phyloP scores from a whole-genome alignment of 345 rosid species.

The Durio zibethinus region DNA sequence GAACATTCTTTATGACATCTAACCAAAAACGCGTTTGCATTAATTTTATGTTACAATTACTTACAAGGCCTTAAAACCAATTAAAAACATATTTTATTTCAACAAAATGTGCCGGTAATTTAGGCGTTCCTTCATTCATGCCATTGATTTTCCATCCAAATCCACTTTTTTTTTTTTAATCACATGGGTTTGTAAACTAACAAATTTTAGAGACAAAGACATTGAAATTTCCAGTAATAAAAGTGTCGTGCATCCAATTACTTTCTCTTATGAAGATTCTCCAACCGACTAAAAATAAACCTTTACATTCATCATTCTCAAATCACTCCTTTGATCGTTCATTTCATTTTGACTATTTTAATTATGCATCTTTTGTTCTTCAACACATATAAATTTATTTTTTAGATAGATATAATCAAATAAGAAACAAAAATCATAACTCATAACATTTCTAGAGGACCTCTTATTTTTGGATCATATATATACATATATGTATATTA shows the following conservation, averaged over 20 bases:
- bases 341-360: not conserved
- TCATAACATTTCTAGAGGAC: too few relatives aligned
- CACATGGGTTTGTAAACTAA: not conserved
- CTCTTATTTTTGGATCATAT: too few relatives aligned
- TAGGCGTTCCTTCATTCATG: slow-evolving; percentile 4
- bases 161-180: not conserved
- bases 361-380: too few relatives aligned
- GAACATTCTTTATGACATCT: not conserved
- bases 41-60: not conserved
- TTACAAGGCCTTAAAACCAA: too few relatives aligned
- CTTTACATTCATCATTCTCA: not conserved
- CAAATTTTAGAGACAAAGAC: not conserved
- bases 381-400: too few relatives aligned
- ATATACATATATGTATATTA: too few relatives aligned
- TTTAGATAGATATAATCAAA: too few relatives aligned
- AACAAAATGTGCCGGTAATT: not conserved
- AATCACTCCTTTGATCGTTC: not conserved
- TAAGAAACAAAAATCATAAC: too few relatives aligned
- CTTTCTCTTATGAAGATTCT: not conserved
- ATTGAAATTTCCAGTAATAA: not conserved
- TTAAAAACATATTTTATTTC: not conserved
- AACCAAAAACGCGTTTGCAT: not conserved
- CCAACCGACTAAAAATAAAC: not conserved
- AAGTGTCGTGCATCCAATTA: not conserved
- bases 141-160: slow-evolving; percentile 2